A percentile compares a stretch with the other conserved stretches of the same genome.
phyloP scores from a whole-genome alignment of 2,329 filamentous ascomycete species.

The Clarireedia hainanense region DNA sequence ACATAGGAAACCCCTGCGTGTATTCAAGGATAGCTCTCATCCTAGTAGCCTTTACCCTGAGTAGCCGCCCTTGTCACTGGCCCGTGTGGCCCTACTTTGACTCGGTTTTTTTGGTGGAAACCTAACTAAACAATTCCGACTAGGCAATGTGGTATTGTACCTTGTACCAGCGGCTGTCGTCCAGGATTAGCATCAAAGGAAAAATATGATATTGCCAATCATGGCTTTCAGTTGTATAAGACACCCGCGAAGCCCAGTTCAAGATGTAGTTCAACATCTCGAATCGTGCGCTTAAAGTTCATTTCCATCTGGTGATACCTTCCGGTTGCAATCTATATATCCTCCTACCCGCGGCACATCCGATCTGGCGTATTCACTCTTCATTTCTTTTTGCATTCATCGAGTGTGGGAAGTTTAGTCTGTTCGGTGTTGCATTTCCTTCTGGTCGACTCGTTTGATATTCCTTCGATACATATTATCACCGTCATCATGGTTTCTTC shows the following conservation, averaged over 20 bases:
- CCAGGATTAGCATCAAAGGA: slow-evolving; percentile 8
- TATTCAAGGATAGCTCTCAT: background rate
- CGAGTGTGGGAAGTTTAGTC: background rate
- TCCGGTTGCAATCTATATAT: slow-evolving; percentile 7
- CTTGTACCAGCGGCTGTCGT: slow-evolving; percentile 3
- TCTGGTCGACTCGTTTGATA: background rate
- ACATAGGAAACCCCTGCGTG: slow-evolving; percentile 1
- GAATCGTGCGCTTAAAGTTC: slow-evolving; percentile 2
- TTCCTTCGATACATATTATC: background rate
- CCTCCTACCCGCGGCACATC: background rate
- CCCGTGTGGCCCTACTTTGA: background rate
- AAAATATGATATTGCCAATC: background rate
- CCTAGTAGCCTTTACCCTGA: background rate
- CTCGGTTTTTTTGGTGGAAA: background rate
- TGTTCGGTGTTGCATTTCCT: background rate
- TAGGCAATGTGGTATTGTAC: background rate
- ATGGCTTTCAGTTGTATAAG: slow-evolving; percentile 5
- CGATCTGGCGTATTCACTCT: background rate
- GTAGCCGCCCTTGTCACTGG: background rate
- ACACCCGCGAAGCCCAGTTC: background rate
- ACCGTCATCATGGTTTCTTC: slow-evolving; percentile 7
- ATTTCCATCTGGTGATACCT: background rate
- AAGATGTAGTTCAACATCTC: background rate
- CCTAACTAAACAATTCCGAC: background rate
- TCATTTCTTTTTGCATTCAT: background rate